Base-by-base conservation (phyloP, 257 asterid species). In the Ophiorrhiza pumila region DNA sequence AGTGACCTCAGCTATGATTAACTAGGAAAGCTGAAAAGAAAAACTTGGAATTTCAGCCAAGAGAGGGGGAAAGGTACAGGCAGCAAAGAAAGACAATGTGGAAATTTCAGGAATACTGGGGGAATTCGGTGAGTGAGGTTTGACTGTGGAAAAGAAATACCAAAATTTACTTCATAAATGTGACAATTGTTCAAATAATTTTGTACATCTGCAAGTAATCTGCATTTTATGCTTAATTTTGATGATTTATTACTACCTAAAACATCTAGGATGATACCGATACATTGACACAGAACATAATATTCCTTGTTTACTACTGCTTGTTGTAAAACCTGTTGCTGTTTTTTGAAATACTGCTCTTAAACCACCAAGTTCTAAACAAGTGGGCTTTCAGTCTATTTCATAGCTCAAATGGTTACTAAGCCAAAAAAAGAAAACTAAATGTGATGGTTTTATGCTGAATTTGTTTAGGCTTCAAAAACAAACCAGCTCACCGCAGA, bases 401-500 rank as follows among this genome's bases (percentile, higher is more conserved):
- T 32, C 35, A 66, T 32, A 56, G 31, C 59, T 75, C 69, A 53
- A 53, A 72, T 68, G 57, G 67, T 53, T 80, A 52, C 31, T 32
- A 31, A 69, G 42, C 32, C n/a, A n/a, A n/a, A n/a, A n/a, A n/a
- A n/a, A n/a, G n/a, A 45, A 66, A 65, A 35, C 69, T 34, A 37
- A 29, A 65, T 63, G 62, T 81, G 83, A 81, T 74, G 65, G 80
- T 60, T 78, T 76, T 39, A 56, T 78, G 50, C 31, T 75, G 67
- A 20, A 72, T 82, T 73, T 80, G 74, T 80, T 83, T 87, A 92
- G 98, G 98, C 92, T 65, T 86, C 96, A 56, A 84, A 81, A 71
- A 60, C 70, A 72, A 80, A 87, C 83, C 82, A 83, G 82, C 89
- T 92, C 81, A 90, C 89, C 70, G 96, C 96, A 14, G 93, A 90